Percentiles rank a stretch among this genome's conserved stretches.
Evolutionary conservation across 164 flowering plant genomes (phyloP).

Genomic region (Kingdonia uniflora): DNA sequence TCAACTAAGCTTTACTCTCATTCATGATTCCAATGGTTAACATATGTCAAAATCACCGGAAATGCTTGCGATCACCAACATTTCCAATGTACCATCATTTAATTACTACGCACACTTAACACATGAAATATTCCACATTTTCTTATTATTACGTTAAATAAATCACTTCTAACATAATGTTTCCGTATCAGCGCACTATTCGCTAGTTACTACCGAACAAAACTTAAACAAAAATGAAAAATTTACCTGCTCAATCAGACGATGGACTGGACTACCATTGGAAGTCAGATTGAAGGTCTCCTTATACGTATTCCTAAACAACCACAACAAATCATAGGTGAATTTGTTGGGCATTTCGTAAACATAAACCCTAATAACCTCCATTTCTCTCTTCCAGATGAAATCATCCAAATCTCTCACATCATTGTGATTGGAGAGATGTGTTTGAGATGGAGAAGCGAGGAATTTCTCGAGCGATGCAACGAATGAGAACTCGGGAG

Average conservation of each 20-base stretch:
- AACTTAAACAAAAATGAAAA: neutral
- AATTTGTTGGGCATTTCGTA: conserved; percentile 90
- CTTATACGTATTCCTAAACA: conserved; percentile 59
- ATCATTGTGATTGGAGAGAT: conserved; percentile 15
- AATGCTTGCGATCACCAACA: too few species aligned
- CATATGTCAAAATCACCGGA: too few species aligned
- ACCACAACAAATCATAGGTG: conserved; percentile 80
- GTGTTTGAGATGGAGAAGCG: conserved; percentile 11
- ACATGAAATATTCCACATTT: too few species aligned
- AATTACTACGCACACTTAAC: too few species aligned
- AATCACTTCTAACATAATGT: too few species aligned
- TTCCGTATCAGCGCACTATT: too few species aligned
- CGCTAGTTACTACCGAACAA: too few species aligned
- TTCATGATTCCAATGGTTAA: too few species aligned
- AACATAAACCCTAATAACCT: conserved; percentile 42
- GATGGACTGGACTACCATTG: conserved; percentile 98
- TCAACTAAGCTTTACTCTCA: too few species aligned
- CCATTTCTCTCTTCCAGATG: conserved; percentile 35
- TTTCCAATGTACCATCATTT: too few species aligned
- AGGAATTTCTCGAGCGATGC: conserved; percentile 67
- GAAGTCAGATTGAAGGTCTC: conserved; percentile 84
- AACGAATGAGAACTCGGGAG: conserved; percentile 57
- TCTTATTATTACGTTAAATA: too few species aligned
- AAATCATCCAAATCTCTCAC: conserved; percentile 36
- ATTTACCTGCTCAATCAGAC: conserved; percentile 83